phyloP scores from a whole-genome alignment of 176 grass and related monocot genomes.

The Rhynchospora tenuis region DNA sequence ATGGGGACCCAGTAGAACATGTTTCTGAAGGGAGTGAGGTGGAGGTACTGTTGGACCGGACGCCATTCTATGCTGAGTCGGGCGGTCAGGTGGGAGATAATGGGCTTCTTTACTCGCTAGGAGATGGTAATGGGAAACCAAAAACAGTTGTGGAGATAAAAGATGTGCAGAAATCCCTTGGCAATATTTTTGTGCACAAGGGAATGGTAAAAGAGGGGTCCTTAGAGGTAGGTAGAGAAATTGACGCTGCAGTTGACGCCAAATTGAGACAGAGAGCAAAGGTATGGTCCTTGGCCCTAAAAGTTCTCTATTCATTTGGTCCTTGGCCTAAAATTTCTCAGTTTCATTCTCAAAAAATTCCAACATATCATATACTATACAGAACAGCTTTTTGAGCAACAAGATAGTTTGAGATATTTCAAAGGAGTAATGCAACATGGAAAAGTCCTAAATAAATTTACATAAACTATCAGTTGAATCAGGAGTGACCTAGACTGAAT shows the following conservation, averaged over 20 bases:
- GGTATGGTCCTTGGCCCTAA: slow-evolving; percentile 29
- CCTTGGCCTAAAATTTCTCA: neutral
- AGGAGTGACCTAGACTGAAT: neutral
- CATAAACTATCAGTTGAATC: neutral
- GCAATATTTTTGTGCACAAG: slow-evolving; percentile 95
- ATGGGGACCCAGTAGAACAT: slow-evolving; percentile 62
- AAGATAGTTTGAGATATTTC: neutral
- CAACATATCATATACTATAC: neutral
- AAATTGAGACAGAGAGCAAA: slow-evolving; percentile 80
- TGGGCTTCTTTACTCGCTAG: slow-evolving; percentile 56
- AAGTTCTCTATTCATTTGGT: neutral
- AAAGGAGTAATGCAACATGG: neutral
- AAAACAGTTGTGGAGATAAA: slow-evolving; percentile 69
- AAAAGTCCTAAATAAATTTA: neutral
- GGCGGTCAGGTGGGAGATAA: slow-evolving; percentile 95
- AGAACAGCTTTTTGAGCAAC: neutral
- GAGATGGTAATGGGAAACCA: slow-evolving; percentile 40
- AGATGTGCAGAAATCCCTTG: slow-evolving; percentile 82
- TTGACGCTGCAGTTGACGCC: slow-evolving; percentile 74
- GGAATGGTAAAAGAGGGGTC: slow-evolving; percentile 76
- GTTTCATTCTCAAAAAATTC: neutral
- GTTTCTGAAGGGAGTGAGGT: slow-evolving; percentile 76
- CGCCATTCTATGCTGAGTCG: slow-evolving; percentile 97
- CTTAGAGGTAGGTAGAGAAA: slow-evolving; percentile 67
- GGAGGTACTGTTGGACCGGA: slow-evolving; percentile 85